These are phyloP conservation scores for Alternaria longipes DNA, from an alignment of 2,329 filamentous ascomycete species.

Conservation along the genomic window DNA sequence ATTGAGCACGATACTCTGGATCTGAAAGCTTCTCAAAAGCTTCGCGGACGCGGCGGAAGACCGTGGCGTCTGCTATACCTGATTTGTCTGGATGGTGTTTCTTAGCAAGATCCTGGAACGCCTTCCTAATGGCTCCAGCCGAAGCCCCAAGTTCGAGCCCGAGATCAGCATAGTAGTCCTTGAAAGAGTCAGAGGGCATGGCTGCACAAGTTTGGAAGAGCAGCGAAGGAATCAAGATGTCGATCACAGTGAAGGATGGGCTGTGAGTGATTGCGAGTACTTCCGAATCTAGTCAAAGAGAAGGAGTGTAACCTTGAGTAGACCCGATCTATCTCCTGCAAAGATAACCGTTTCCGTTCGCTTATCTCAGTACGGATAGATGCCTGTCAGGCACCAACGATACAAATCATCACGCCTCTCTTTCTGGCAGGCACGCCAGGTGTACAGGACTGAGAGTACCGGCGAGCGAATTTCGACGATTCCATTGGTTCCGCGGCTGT, in stretches of 20 bases:
- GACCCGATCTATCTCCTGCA: neutral
- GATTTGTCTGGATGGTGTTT: constrained; percentile 97
- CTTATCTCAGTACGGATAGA: neutral
- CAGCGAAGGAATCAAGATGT: neutral
- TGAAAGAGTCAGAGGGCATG: constrained; percentile 39
- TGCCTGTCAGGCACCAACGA: constrained; percentile 6
- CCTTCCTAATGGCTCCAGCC: constrained; percentile 87
- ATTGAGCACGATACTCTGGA: constrained; percentile 5
- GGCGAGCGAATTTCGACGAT: neutral
- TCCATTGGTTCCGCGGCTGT: neutral
- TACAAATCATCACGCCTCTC: neutral
- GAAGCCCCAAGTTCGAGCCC: constrained; percentile 82
- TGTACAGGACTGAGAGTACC: neutral
- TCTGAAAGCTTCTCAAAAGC: constrained; percentile 27
- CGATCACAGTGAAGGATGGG: neutral
- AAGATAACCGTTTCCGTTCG: neutral
- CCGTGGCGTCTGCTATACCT: constrained; percentile 59
- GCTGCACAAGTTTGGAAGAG: neutral
- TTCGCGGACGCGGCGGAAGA: constrained; percentile 23
- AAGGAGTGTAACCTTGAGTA: neutral
- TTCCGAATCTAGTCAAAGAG: neutral
- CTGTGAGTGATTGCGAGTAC: neutral
- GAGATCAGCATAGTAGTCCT: constrained; percentile 85
- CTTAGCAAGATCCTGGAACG: constrained; percentile 93
- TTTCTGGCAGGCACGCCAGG: neutral